Evolutionary conservation across 768 basidiomycete species (phyloP).

Genomic region (Termitomyces sp.): DNA sequence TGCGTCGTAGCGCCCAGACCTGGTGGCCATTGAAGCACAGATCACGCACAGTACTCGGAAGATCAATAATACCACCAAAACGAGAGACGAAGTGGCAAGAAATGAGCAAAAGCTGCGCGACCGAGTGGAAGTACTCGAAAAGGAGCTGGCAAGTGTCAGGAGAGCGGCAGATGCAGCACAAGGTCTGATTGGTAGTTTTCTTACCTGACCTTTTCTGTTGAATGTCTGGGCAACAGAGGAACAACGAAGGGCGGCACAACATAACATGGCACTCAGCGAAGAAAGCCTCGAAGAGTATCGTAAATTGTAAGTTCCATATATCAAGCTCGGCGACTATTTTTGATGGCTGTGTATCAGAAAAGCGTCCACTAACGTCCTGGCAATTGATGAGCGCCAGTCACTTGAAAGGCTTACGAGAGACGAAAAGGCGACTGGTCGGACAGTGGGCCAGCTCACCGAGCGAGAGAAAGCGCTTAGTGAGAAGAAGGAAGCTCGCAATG

Average conservation of each 20-base stretch:
- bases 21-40: slow-evolving; percentile 82
- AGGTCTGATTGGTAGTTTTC: slow-evolving; percentile 41
- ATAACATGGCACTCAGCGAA: slow-evolving; percentile 76
- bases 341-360: slow-evolving; percentile 47
- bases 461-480: slow-evolving; percentile 63
- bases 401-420: slow-evolving; percentile 80
- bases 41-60: slow-evolving; percentile 85
- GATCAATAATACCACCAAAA: slow-evolving; percentile 62
- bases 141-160: slow-evolving; percentile 65
- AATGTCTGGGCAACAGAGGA: slow-evolving; percentile 46
- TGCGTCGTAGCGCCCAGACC: slow-evolving; percentile 68
- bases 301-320: slow-evolving; percentile 50
- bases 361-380: slow-evolving; percentile 71
- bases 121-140: slow-evolving; percentile 52
- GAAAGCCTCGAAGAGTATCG: slow-evolving; percentile 88
- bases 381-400: slow-evolving; percentile 83
- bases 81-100: slow-evolving; percentile 59
- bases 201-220: background rate
- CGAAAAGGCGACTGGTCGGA: slow-evolving; percentile 68
- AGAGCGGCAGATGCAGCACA: slow-evolving; percentile 74
- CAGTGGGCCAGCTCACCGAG: slow-evolving; percentile 62
- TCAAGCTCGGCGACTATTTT: background rate
- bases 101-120: slow-evolving; percentile 42
- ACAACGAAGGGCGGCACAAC: slow-evolving; percentile 66
- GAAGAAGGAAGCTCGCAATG: slow-evolving; percentile 50